Base-by-base conservation (phyloP, 2,329 filamentous ascomycete species). In the Clonostachys byssicola region DNA sequence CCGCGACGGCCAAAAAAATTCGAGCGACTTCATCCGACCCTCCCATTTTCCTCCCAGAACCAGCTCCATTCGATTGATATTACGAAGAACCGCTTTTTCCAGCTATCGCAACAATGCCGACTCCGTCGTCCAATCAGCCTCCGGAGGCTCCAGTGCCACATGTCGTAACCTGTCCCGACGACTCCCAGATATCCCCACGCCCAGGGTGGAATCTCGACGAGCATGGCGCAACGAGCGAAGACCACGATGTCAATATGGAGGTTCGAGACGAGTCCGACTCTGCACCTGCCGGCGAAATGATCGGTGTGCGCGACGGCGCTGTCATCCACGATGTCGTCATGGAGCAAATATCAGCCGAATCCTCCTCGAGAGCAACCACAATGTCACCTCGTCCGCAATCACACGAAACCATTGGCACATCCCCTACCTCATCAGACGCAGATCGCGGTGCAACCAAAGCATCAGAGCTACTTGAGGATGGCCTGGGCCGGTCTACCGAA, bases 81-180 rank as follows among this genome's bases (percentile, higher is more conserved):
- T 9, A 42, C 20, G 14, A 7, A 42, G 8, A 42, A 13, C 41
- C 7, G n/a, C 14, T 49, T 45, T 46, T 30, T 45, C 47, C 13
- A 35, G 6, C 36, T 34, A 41, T 43, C 14, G 44, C 30, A 48
- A 68, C 48, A 52, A 75, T 75, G 72, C 72, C 72, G 51, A 74
- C 71, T 20, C 72, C 72, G 48, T 73, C 72, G 14, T 65, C 68
- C 46, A 68, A 70, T 54, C 64, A 63, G 49, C 64, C 65, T 42
- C 60, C 67, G 41, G 61, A 66, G 51, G 62, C 63, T 34, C 57
- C 63, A 38, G 66, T 67, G 42, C 63, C 67, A 41, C 62, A 61
- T 48, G 61, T 65, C 5, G 68, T 67, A 42, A 68, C 68, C 53
- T 74, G 71, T 48, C 71, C 71, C 49, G 71, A 74, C 48, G 68